Evolutionary conservation across 75 land plant genomes (phyloP).

Genomic region (Cryptomeria japonica): DNA sequence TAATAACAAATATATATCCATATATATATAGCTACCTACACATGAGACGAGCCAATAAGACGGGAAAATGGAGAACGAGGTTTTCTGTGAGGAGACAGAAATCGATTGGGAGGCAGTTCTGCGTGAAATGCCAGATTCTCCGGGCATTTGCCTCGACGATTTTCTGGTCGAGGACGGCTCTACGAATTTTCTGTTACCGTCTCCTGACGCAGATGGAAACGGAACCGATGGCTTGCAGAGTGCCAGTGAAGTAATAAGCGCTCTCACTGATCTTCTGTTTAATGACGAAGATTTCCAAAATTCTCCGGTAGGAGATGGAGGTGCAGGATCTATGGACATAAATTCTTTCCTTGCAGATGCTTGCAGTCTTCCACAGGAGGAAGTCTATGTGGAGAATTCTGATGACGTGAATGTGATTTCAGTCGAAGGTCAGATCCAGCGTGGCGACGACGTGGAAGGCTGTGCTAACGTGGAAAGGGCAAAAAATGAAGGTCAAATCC

Average conservation of each 20-base stretch:
- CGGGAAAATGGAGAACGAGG: not conserved
- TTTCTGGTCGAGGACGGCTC: not conserved
- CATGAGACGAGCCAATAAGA: not conserved
- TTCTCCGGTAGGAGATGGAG: not conserved
- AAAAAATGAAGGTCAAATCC: not conserved
- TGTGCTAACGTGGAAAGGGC: not conserved
- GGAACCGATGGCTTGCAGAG: not conserved
- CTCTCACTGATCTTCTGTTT: slow-evolving; percentile 18
- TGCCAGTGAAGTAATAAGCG: not conserved
- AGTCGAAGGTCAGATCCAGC: not conserved
- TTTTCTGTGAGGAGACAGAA: not conserved
- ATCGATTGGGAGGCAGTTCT: not conserved
- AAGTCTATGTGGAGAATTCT: not conserved
- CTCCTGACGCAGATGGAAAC: not conserved
- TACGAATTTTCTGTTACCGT: not conserved
- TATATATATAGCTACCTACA: not conserved
- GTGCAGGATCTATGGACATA: not conserved
- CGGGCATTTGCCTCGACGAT: not conserved
- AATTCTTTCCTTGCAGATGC: not conserved
- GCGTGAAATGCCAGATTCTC: not conserved
- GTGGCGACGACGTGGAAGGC: not conserved
- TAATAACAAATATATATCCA: not conserved
- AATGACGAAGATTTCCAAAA: not conserved
- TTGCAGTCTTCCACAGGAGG: not conserved
- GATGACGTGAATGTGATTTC: not conserved